Percentiles rank a stretch among this genome's conserved stretches.
Evolutionary conservation across 2,329 filamentous ascomycete species (phyloP).

Genomic region (Pyrenochaeta sp.): DNA sequence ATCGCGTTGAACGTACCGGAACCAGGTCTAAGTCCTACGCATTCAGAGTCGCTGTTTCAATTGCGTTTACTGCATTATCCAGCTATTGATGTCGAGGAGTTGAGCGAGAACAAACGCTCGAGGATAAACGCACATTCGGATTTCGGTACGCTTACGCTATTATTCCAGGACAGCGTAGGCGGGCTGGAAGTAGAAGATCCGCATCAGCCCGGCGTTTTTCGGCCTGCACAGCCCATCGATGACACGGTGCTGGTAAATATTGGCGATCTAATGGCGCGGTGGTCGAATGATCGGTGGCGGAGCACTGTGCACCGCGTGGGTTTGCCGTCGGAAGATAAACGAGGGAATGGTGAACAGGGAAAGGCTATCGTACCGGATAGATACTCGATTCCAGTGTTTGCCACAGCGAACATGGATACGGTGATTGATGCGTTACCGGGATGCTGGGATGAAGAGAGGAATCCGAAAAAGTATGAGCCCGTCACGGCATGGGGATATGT

Average conservation of each 20-base stretch:
- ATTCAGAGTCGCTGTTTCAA: conserved; percentile 42
- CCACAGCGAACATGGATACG: conserved; percentile 48
- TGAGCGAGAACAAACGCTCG: conserved; percentile 28
- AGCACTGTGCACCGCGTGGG: conserved; percentile 53
- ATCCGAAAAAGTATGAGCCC: conserved; percentile 51
- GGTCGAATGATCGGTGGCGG: conserved; percentile 49
- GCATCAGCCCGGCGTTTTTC: conserved; percentile 33
- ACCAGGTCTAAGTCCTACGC: conserved; percentile 31
- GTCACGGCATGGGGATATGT: conserved; percentile 50
- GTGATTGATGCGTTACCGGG: conserved; percentile 50
- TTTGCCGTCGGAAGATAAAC: conserved; percentile 25
- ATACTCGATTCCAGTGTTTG: conserved; percentile 55
- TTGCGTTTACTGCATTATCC: conserved; percentile 53
- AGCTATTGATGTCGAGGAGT: conserved; percentile 34
- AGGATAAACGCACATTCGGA: conserved; percentile 55
- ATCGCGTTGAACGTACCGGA: conserved; percentile 29
- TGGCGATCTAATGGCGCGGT: conserved; percentile 52
- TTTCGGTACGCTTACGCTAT: conserved; percentile 53
- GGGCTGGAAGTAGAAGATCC: conserved; percentile 51
- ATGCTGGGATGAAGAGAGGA: conserved; percentile 32
- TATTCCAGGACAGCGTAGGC: conserved; percentile 54
- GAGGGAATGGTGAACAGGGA: conserved; percentile 3
- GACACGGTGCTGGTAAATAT: conserved; percentile 51
- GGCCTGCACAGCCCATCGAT: conserved; percentile 38
- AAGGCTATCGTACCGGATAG: conserved; percentile 41